Percentiles rank a stretch among this genome's conserved stretches.
Evolutionary conservation across 164 flowering plant species (phyloP).

Genomic region (Vitis cinerea): DNA sequence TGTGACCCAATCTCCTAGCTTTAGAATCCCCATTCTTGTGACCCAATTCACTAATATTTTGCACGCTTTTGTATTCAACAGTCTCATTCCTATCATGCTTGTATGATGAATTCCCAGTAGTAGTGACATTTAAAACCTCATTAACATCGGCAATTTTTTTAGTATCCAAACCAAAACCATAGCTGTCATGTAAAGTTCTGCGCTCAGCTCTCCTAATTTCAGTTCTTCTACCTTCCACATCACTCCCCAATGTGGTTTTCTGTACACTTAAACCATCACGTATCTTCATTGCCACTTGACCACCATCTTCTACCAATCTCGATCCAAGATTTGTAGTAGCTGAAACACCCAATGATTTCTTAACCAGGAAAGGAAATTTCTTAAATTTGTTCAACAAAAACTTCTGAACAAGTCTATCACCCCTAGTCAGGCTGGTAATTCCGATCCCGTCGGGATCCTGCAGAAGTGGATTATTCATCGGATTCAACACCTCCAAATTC

Average conservation of each 20-base stretch:
- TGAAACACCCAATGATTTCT: slow-evolving; percentile 35
- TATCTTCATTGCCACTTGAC: not conserved
- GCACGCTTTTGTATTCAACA: not conserved
- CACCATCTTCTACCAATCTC: slow-evolving; percentile 4
- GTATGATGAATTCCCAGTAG: not conserved
- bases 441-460: slow-evolving; percentile 92
- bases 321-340: not conserved
- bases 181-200: slow-evolving; percentile 38
- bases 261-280: not conserved
- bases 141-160: slow-evolving; percentile 1
- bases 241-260: not conserved
- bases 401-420: slow-evolving; percentile 69
- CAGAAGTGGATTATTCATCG: slow-evolving; percentile 72
- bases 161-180: not conserved
- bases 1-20: slow-evolving; percentile 1
- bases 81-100: not conserved
- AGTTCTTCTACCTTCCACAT: slow-evolving; percentile 2
- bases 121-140: slow-evolving; percentile 4
- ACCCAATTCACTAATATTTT: not conserved
- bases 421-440: slow-evolving; percentile 60
- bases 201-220: slow-evolving; percentile 38
- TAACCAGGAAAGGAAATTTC: slow-evolving; percentile 43
- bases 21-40: slow-evolving; percentile 5
- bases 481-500: slow-evolving; percentile 77
- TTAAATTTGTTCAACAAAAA: slow-evolving; percentile 48